These are phyloP conservation scores for Paracamarosporium sp. DNA, from an alignment of 2,329 filamentous ascomycete species.

Conservation along the genomic window DNA sequence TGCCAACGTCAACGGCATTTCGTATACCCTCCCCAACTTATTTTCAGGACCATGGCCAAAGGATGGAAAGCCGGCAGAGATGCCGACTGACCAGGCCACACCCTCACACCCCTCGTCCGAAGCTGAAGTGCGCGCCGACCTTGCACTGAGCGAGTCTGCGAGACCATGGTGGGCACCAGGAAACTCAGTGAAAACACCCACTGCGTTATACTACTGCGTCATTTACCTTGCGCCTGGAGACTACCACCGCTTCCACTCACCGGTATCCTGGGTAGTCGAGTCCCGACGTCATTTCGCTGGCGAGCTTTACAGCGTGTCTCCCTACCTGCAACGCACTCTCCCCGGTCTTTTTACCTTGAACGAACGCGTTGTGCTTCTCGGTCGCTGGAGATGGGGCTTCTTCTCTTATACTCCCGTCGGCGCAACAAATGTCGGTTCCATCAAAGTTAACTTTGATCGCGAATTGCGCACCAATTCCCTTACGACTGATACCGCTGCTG, in stretches of 20 bases:
- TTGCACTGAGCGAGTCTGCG: conserved; percentile 71
- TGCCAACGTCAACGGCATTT: conserved; percentile 90
- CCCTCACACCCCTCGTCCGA: conserved; percentile 73
- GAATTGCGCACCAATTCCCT: conserved; percentile 93
- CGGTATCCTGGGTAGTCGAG: conserved; percentile 93
- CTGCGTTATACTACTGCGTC: conserved; percentile 88
- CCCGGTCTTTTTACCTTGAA: conserved; percentile 96
- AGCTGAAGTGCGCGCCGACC: conserved; percentile 81
- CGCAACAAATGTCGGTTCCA: conserved; percentile 95
- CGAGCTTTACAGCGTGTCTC: conserved; percentile 92
- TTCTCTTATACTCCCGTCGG: conserved; percentile 96
- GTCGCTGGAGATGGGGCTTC: conserved; percentile 96
- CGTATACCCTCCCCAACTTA: conserved; percentile 88
- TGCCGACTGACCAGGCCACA: conserved; percentile 76
- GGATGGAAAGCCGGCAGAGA: conserved; percentile 53
- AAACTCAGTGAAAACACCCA: conserved; percentile 52
- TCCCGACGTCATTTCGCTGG: conserved; percentile 95
- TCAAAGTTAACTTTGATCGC: conserved; percentile 94
- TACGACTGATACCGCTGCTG: conserved; percentile 89
- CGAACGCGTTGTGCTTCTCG: conserved; percentile 91
- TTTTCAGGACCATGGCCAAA: conserved; percentile 71
- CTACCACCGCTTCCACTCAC: conserved; percentile 98
- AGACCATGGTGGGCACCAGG: conserved; percentile 58
- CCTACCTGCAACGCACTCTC: conserved; percentile 89
- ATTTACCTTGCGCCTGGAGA: conserved; percentile 96